These are phyloP conservation scores for Plasmopara halstedii DNA, from an alignment of 352 stramenopile genomes.

Conservation along the genomic window DNA sequence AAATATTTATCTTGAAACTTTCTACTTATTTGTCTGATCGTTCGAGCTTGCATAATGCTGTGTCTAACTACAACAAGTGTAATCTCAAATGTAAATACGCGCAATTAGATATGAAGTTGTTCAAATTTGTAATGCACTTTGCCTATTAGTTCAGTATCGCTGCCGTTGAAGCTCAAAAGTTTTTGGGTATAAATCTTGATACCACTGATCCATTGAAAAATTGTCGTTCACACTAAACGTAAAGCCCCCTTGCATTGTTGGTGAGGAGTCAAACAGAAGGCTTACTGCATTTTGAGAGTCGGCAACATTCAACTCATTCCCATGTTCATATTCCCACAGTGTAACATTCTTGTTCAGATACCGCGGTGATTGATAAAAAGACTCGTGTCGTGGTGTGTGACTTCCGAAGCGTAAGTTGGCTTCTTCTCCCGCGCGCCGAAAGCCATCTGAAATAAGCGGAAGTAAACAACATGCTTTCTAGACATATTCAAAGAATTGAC, in stretches of 20 bases:
- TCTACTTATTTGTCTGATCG: no score
- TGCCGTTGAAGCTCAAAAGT: conserved; percentile 6
- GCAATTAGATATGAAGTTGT: background rate
- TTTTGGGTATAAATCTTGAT: conserved; percentile 22
- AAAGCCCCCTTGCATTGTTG: conserved; percentile 6
- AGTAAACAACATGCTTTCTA: background rate
- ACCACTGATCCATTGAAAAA: conserved; percentile 27
- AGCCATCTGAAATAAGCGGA: conserved; percentile 2
- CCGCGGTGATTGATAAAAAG: conserved; percentile 1
- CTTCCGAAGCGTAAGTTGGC: conserved; percentile 1
- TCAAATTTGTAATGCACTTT: background rate
- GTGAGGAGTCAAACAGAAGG: conserved; percentile 1
- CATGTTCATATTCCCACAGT: conserved; percentile 1
- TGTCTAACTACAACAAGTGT: no score
- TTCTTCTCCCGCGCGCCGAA: conserved; percentile 3
- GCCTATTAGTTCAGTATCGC: background rate
- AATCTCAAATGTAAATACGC: conserved; percentile 8
- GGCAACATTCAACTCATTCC: conserved; percentile 1
- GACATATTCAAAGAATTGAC: background rate
- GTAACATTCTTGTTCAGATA: conserved; percentile 6
- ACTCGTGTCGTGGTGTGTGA: background rate
- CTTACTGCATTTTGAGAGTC: background rate
- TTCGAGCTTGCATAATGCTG: no score
- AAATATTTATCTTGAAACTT: no score
- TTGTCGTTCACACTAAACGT: conserved; percentile 24